These are phyloP conservation scores for Cladorrhinum sp. DNA, from an alignment of 2,329 filamentous ascomycete genomes.

Conservation along the genomic window DNA sequence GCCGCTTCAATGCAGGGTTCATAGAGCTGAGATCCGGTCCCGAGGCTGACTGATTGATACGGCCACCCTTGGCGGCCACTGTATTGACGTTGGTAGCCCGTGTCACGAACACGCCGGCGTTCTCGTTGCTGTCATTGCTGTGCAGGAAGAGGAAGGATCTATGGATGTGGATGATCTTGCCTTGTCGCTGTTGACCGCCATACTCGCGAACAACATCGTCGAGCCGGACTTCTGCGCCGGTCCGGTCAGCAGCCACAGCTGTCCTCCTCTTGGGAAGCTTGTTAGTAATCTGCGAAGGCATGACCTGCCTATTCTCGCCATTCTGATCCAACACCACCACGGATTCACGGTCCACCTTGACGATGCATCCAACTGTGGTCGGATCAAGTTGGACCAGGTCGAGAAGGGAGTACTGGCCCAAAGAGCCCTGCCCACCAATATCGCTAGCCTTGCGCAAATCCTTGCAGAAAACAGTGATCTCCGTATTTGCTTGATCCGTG, in stretches of 20 bases:
- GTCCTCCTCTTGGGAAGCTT: constrained; percentile 78
- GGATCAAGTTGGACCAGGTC: constrained; percentile 93
- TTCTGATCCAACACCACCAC: constrained; percentile 88
- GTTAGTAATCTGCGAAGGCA: constrained; percentile 89
- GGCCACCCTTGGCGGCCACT: constrained; percentile 89
- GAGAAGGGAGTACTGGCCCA: constrained; percentile 88
- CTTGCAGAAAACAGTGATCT: constrained; percentile 97
- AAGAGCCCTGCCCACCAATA: constrained; percentile 76
- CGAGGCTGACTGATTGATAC: constrained; percentile 57
- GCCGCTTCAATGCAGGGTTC: constrained; percentile 83
- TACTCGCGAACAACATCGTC: constrained; percentile 93
- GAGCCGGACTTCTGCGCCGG: constrained; percentile 85
- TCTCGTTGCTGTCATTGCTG: constrained; percentile 78
- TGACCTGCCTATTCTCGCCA: constrained; percentile 73
- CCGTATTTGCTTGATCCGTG: constrained; percentile 86
- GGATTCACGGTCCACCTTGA: constrained; percentile 93
- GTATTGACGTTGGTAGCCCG: constrained; percentile 83
- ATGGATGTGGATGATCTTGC: constrained; percentile 90
- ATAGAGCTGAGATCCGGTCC: constrained; percentile 82
- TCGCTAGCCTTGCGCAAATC: constrained; percentile 92
- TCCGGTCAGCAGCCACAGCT: constrained; percentile 87
- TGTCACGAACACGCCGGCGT: constrained; percentile 84
- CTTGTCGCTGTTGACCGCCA: constrained; percentile 78
- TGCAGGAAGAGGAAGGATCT: constrained; percentile 89
- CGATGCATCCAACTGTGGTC: constrained; percentile 86